These are phyloP conservation scores for Citeromyces nyonsensis DNA, from an alignment of 805 yeast genomes.

Conservation along the genomic window DNA sequence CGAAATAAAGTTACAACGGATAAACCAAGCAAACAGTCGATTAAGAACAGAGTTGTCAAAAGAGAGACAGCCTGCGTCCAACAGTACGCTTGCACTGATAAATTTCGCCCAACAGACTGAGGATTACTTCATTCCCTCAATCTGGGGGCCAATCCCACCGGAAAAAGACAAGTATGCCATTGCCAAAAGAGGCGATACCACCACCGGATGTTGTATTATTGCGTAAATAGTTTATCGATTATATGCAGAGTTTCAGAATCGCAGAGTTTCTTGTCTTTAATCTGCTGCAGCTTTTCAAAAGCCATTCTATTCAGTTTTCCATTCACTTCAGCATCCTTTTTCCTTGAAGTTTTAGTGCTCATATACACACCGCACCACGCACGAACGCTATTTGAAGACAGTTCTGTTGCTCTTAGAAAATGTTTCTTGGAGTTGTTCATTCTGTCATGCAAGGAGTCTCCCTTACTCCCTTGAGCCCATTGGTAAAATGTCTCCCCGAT, in stretches of 20 bases:
- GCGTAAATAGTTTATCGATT: neutral
- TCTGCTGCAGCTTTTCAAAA: neutral
- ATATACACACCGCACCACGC: slow-evolving; percentile 58
- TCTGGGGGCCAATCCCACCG: slow-evolving; percentile 2
- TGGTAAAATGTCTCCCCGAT: slow-evolving; percentile 33
- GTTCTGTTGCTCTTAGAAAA: slow-evolving; percentile 60
- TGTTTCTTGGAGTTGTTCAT: slow-evolving; percentile 19
- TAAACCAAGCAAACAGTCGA: slow-evolving; percentile 31
- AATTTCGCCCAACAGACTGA: slow-evolving; percentile 1
- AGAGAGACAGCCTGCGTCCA: slow-evolving; percentile 42
- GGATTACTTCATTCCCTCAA: slow-evolving; percentile 1
- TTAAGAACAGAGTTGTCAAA: slow-evolving; percentile 26
- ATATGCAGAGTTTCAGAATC: neutral
- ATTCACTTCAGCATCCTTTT: neutral
- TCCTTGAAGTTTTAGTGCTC: neutral
- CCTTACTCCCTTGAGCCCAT: slow-evolving; percentile 1
- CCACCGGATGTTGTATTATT: slow-evolving; percentile 1
- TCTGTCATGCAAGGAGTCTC: slow-evolving; percentile 3
- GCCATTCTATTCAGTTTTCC: neutral
- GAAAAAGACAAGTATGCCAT: slow-evolving; percentile 1
- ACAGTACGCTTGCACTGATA: neutral
- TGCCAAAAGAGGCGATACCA: neutral
- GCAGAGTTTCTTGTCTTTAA: neutral
- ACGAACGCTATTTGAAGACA: slow-evolving; percentile 50
- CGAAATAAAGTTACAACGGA: slow-evolving; percentile 33